Base-by-base conservation (phyloP, 1,284 basidiomycete genomes). In the Ustanciosporium gigantosporum region DNA sequence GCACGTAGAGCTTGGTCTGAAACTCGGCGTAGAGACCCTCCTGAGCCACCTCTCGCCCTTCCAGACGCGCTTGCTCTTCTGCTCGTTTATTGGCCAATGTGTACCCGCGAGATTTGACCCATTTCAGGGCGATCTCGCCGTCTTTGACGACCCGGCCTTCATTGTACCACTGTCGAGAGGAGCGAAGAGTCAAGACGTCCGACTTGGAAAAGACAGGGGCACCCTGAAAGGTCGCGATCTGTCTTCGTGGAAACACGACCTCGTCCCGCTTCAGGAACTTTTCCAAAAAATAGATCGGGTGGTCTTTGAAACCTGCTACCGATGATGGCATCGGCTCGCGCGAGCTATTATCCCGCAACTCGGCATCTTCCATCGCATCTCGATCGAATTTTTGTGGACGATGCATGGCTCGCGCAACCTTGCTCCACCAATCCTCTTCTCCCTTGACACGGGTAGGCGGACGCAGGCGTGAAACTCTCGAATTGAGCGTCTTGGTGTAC, bases 321-420 rank as follows among this genome's bases (percentile, higher is more conserved):
- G 89, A 88, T 11, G 87, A 88, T 0, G 94, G 94, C 90, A 99
- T 95, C n/a, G 88, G 90, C 79, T 96, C 94, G 22, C 84, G 85
- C 65, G 89, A 80, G 72, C 90, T 87, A 50, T 86, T 85, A 1
- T 82, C 83, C 57, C 89, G 84, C 23, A 99, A 80, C 78, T 97
- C 92, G n/a, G 89, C 88, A 68, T 97, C 92, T 79, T 98, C 94
- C 17, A 89, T 79, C 61, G 94, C 90, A 77, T 98, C 94, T 43
- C 94, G 85, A 74, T 91, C 84, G 3, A 77, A 55, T 31, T 48
- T 64, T 46, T 67, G 81, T 79, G 42, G 86, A 82, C 75, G 56
- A 32, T 76, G 71, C 11, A 77, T 52, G n/a, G 68, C 59, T 5
- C 50, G 52, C 13, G 61, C 70, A 2, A 76, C 70, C 15, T 39